These are phyloP conservation scores for Candida odintsovae DNA, from an alignment of 805 yeast genomes.

Conservation along the genomic window DNA sequence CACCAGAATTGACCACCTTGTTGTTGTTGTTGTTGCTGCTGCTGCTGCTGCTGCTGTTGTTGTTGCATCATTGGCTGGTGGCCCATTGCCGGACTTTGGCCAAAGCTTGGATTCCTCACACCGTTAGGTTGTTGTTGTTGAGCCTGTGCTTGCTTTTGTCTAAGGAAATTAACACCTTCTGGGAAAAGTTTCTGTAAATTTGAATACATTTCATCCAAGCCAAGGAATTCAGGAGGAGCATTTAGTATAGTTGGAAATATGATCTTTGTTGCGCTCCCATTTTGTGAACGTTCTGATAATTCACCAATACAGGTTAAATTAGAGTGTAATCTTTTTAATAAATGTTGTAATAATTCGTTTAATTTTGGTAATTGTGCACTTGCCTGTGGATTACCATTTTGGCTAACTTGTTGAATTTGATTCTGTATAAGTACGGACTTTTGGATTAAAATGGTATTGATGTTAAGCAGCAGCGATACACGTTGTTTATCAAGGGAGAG, in stretches of 20 bases:
- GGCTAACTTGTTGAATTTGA: constrained; percentile 15
- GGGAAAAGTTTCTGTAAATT: constrained; percentile 23
- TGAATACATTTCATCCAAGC: constrained; percentile 19
- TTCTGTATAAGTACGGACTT: constrained; percentile 20
- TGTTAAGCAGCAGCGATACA: constrained; percentile 17
- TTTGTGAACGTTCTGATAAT: constrained; percentile 20
- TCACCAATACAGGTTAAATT: constrained; percentile 26
- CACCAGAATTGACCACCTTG: constrained; percentile 8
- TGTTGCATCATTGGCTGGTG: background rate
- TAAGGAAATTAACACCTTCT: constrained; percentile 19
- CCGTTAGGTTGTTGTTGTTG: constrained; percentile 3
- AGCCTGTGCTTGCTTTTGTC: constrained; percentile 8
- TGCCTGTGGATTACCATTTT: constrained; percentile 6
- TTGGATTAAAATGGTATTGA: constrained; percentile 22
- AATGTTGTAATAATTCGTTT: constrained; percentile 17
- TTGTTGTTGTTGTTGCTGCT: constrained; percentile 3
- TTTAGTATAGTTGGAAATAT: constrained; percentile 19
- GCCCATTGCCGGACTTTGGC: background rate
- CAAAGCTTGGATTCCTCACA: background rate
- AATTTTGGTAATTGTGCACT: constrained; percentile 9
- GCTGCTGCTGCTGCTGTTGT: too few species aligned
- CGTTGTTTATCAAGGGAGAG: constrained; percentile 19
- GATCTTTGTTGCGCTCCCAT: constrained; percentile 1
- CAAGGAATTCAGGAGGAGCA: constrained; percentile 23
- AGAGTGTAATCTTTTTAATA: constrained; percentile 23